Base-by-base conservation (phyloP, 345 rosid species). In the Toxicodendron radicans region DNA sequence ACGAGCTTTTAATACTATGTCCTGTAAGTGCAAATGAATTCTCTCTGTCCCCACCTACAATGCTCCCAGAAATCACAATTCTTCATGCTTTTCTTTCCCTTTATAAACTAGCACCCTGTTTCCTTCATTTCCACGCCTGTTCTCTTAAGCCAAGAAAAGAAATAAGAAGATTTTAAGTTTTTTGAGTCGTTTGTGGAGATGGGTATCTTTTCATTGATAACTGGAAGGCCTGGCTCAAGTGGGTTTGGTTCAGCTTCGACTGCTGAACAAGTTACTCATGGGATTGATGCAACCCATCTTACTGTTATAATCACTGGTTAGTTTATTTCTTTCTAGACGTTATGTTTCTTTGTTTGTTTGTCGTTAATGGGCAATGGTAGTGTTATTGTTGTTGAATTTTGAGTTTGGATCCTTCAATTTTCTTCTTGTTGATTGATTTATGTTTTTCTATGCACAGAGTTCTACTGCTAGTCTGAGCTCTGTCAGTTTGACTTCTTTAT, bases 171-270 rank as follows among this genome's bases (percentile, higher is more conserved):
- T 14, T 16, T n/a, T 48, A 20, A 64, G 27, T 45, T 66, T 2
- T n/a, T 10, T 52, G 43, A 62, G 23, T 33, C 9, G 16, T 17
- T 58, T 43, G 14, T 7, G 45, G 27, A 80, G 43, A 82, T 86
- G 90, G 87, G 85, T 5, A 68, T 92, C 27, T 70, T 87, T n/a
- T 78, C 87, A 0, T 63, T 88, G 85, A 78, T 85, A 14, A 91
- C 95, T 0, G 99, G 98, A 9, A 58, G 79, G 79, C 83, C 83
- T 21, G 98, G 99, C 21, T 84, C 80, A 4, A 93, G 97, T 68
- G 98, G 99, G 70, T 95, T 88, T 79, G 99, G 99, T 62, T 95
- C 99, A 0, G 86, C 90, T 64, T 87, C 98, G 6, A 91, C 96
- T 9, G 98, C 96, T 8, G 92, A 93, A 75, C 79, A 90, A 56